Evolutionary conservation across 257 asterid genomes (phyloP).

Genomic region (Handroanthus guayacan): DNA sequence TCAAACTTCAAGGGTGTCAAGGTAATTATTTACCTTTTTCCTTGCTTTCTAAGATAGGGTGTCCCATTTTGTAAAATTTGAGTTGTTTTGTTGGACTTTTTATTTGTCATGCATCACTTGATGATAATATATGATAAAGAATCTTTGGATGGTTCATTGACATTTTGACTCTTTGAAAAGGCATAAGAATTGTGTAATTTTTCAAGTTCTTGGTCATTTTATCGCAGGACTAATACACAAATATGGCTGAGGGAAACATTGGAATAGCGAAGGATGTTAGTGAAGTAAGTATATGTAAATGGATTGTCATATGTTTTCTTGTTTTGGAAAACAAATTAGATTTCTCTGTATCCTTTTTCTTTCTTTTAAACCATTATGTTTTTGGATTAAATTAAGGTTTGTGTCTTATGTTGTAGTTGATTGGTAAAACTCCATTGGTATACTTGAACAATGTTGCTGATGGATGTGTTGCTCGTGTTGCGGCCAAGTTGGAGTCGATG

Average conservation of each 20-base stretch:
- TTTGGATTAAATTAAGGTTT: conserved; percentile 6
- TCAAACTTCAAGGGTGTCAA: too few relatives aligned
- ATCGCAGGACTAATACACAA: conserved; percentile 47
- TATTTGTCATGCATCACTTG: conserved; percentile 5
- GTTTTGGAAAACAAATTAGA: conserved; percentile 17
- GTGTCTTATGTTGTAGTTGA: conserved; percentile 61
- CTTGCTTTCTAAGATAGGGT: background rate
- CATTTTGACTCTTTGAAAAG: conserved; percentile 7
- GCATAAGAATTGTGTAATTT: background rate
- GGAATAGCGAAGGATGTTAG: conserved; percentile 95
- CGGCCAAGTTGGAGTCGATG: conserved; percentile 97
- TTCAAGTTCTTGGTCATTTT: conserved; percentile 30
- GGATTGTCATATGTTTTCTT: background rate
- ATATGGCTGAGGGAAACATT: conserved; percentile 65
- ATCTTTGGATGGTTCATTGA: background rate
- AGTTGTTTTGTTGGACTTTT: background rate
- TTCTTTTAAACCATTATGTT: background rate
- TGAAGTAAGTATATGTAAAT: conserved; percentile 64
- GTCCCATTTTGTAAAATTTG: background rate
- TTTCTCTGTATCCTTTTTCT: background rate
- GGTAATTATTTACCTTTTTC: too few relatives aligned
- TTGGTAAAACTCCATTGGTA: conserved; percentile 94
- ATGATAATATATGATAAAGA: background rate
- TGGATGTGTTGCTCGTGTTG: conserved; percentile 93
- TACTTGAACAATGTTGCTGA: conserved; percentile 88